phyloP scores from a whole-genome alignment of 805 yeast genomes.

The Starmerella powellii region DNA sequence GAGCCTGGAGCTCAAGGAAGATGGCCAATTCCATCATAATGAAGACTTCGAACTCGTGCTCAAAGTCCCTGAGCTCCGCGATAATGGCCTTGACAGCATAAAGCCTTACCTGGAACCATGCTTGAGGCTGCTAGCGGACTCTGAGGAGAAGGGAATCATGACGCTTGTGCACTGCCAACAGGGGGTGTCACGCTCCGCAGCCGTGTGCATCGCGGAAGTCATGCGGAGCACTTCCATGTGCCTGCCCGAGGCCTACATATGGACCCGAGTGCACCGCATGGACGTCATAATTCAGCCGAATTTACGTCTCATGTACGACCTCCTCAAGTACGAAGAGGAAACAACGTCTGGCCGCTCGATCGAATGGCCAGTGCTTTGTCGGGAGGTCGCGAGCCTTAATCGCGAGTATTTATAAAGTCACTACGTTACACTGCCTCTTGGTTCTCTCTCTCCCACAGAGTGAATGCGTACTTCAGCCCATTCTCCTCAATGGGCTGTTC shows the following conservation, averaged over 20 bases:
- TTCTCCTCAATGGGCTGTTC: conserved; percentile 31
- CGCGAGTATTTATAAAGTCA: conserved; percentile 21
- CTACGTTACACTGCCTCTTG: conserved; percentile 21
- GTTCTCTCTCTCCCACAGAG: conserved; percentile 35
- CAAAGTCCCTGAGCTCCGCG: conserved; percentile 60
- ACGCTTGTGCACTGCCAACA: conserved; percentile 86
- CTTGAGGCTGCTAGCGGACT: conserved; percentile 49
- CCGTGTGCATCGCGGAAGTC: conserved; percentile 90
- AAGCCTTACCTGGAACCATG: conserved; percentile 50
- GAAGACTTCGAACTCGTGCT: conserved; percentile 36
- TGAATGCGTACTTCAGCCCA: conserved; percentile 45
- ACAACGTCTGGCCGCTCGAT: conserved; percentile 42
- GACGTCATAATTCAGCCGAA: conserved; percentile 93
- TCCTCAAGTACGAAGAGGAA: conserved; percentile 54
- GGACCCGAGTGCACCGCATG: conserved; percentile 76
- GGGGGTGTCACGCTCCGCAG: conserved; percentile 90
- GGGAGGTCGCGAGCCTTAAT: conserved; percentile 70
- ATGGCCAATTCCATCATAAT: conserved; percentile 3
- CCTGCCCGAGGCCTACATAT: conserved; percentile 69
- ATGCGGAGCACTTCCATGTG: conserved; percentile 62
- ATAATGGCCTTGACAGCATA: conserved; percentile 80
- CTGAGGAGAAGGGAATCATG: conserved; percentile 19
- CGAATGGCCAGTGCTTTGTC: conserved; percentile 80
- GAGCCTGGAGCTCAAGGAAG: conserved; percentile 43
- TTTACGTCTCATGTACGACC: conserved; percentile 78